A percentile compares a stretch with the other conserved stretches of the same genome.
These are phyloP conservation scores for Taphrina deformans DNA, from an alignment of 1,139 yeast genomes.

Conservation along the genomic window DNA sequence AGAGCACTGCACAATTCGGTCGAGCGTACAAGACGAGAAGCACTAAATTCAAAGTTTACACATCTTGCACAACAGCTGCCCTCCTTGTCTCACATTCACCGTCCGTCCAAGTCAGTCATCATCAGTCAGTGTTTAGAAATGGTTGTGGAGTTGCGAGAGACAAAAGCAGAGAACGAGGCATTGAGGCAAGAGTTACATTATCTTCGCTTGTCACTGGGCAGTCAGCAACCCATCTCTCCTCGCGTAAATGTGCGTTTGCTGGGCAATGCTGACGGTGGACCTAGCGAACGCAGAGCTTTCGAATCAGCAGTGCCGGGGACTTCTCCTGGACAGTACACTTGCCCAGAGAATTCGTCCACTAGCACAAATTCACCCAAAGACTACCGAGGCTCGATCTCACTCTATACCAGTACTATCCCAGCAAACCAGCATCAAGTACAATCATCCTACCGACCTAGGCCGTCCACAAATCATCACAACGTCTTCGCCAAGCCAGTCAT, in stretches of 20 bases:
- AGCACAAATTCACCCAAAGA: not conserved
- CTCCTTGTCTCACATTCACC: conserved; percentile 26
- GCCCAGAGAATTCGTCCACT: not conserved
- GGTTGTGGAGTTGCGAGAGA: conserved; percentile 25
- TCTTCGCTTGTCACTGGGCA: conserved; percentile 8
- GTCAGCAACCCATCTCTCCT: not conserved
- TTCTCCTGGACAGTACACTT: not conserved
- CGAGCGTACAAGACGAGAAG: conserved; percentile 29
- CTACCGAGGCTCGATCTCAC: not conserved
- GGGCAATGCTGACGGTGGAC: not conserved
- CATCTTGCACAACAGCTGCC: conserved; percentile 24
- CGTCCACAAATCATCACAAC: not conserved
- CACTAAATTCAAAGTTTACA: conserved; percentile 21
- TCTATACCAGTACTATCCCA: not conserved
- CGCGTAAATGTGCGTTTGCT: not conserved
- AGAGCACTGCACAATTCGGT: conserved; percentile 32
- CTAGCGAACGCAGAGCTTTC: not conserved
- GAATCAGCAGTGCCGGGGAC: not conserved
- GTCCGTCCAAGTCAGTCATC: conserved; percentile 28
- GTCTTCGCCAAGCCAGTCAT: not conserved
- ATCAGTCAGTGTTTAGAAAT: conserved; percentile 30
- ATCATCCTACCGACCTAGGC: not conserved
- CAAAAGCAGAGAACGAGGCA: conserved; percentile 20
- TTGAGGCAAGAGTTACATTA: conserved; percentile 19
- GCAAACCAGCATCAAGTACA: not conserved